phyloP scores from a whole-genome alignment of 2,329 filamentous ascomycete species.

The Zymoseptoria tritici region DNA sequence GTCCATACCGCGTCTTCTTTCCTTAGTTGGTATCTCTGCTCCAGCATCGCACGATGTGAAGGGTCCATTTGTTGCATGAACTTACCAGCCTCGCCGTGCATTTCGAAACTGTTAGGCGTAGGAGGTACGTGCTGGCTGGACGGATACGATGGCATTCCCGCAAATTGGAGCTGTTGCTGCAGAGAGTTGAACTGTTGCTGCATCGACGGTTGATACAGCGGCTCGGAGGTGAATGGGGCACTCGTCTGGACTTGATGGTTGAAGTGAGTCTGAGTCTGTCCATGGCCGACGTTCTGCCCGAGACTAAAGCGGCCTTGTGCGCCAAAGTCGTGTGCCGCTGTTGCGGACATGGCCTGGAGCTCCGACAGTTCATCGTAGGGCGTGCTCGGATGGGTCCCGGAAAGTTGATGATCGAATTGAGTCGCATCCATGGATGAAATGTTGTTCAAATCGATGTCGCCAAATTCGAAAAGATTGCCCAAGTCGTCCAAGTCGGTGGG shows the following conservation, averaged over 20 bases:
- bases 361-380: conserved; percentile 25
- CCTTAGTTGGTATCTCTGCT: conserved; percentile 55
- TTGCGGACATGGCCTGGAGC: conserved; percentile 14
- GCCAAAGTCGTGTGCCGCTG: conserved; percentile 27
- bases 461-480: conserved; percentile 37
- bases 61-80: conserved; percentile 51
- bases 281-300: conserved; percentile 9
- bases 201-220: conserved; percentile 23
- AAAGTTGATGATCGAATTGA: conserved; percentile 20
- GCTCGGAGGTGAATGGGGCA: conserved; percentile 15
- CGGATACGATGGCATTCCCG: conserved; percentile 40
- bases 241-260: conserved; percentile 9
- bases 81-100: conserved; percentile 52
- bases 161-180: conserved; percentile 30
- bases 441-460: conserved; percentile 28
- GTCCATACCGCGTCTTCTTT: conserved; percentile 60
- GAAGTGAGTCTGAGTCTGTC: conserved; percentile 4
- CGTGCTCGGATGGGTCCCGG: conserved; percentile 22
- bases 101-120: conserved; percentile 73
- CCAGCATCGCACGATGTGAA: conserved; percentile 56
- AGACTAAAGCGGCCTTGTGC: conserved; percentile 21
- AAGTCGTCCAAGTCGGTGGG: conserved; percentile 36
- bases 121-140: conserved; percentile 57
- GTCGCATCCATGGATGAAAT: conserved; percentile 17
- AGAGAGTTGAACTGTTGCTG: conserved; percentile 18